A percentile compares a stretch with the other conserved stretches of the same genome.
Evolutionary conservation across 495 filamentous ascomycete genomes (phyloP).

Genomic region (Polyplosphaeria fusca): DNA sequence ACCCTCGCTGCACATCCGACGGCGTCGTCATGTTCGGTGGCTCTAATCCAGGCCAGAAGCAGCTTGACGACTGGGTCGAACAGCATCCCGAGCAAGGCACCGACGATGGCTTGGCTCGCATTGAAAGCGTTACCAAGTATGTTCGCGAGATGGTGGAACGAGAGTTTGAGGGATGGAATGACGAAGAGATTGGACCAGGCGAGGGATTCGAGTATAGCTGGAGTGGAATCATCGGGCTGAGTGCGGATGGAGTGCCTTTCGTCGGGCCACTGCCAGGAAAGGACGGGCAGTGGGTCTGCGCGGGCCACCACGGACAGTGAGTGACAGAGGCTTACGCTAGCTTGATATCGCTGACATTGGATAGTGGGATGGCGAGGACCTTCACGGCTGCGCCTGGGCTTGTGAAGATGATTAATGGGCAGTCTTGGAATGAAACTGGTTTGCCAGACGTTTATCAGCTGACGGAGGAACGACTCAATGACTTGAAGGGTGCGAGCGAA

Average conservation of each 20-base stretch:
- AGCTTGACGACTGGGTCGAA: slow-evolving; percentile 12
- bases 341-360: neutral
- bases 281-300: slow-evolving; percentile 14
- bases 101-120: neutral
- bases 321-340: neutral
- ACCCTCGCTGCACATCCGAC: slow-evolving; percentile 16
- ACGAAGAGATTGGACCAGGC: neutral
- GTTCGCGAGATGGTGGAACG: neutral
- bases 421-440: slow-evolving; percentile 5
- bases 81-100: slow-evolving; percentile 9
- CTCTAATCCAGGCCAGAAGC: slow-evolving; percentile 10
- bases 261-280: slow-evolving; percentile 9
- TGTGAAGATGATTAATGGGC: slow-evolving; percentile 7
- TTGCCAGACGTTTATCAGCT: slow-evolving; percentile 13
- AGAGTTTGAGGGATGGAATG: slow-evolving; percentile 12
- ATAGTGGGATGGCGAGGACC: slow-evolving; percentile 7
- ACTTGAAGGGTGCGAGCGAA: neutral
- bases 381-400: slow-evolving; percentile 14
- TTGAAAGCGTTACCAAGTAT: slow-evolving; percentile 6
- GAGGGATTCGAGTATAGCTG: slow-evolving; percentile 22
- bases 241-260: slow-evolving; percentile 12
- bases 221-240: slow-evolving; percentile 14
- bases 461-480: neutral
- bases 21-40: slow-evolving; percentile 20
- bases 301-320: slow-evolving; percentile 18